Percentiles rank a stretch among this genome's conserved stretches.
Conservation (phyloP, 306 rosid species). For the Acacia melanoxylon region DNA sequence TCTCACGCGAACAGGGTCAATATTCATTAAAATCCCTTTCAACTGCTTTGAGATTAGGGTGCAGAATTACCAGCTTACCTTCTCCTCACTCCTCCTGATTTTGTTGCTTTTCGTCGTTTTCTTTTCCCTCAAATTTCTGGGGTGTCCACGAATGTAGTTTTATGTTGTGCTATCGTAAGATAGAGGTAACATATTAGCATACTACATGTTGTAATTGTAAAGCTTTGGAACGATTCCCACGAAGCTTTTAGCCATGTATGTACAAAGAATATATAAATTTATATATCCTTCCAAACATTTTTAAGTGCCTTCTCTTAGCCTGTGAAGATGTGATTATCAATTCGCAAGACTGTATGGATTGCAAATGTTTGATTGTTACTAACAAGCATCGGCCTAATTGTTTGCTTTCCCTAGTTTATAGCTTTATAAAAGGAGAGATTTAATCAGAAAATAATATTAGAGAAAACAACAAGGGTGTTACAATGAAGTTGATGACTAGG, state of each 20-base stretch:
- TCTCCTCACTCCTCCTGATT: neutral
- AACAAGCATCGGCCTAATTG: neutral
- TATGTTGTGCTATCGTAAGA: constrained; percentile 31
- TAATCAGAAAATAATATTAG: neutral
- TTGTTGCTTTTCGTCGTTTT: neutral
- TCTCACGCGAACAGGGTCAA: constrained; percentile 25
- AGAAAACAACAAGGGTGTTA: neutral
- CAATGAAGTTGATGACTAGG: neutral
- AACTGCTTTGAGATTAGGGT: constrained; percentile 28
- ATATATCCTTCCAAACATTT: neutral
- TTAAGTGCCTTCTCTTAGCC: neutral
- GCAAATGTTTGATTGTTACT: neutral
- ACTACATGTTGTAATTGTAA: constrained; percentile 23
- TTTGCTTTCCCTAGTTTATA: neutral
- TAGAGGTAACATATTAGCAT: constrained; percentile 25
- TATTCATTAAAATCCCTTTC: constrained; percentile 10
- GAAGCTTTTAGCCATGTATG: constrained; percentile 22
- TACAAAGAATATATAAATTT: neutral
- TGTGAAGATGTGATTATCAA: neutral
- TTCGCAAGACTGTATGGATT: too few species aligned
- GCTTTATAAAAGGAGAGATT: neutral
- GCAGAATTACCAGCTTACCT: constrained; percentile 23
- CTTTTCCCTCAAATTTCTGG: constrained; percentile 8
- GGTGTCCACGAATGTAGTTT: constrained; percentile 29
- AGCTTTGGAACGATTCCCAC: neutral